Conservation (phyloP, 1,284 basidiomycete genomes). For the Golubevia pallescens region DNA sequence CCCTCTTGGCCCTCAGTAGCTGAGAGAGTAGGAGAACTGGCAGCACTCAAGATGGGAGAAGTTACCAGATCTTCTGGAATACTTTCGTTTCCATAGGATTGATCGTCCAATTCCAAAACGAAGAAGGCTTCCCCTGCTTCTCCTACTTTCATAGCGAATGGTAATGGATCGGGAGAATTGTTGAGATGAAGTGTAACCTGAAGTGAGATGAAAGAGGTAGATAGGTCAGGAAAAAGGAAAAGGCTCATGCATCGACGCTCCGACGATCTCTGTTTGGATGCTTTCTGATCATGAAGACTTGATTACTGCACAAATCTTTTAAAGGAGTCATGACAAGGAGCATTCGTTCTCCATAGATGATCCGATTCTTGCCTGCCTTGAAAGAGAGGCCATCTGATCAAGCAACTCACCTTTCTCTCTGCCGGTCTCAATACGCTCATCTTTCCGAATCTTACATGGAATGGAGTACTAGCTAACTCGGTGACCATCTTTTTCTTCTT, state of each 20-base stretch:
- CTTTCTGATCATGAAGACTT: neutral
- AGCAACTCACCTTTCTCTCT: slow-evolving; percentile 80
- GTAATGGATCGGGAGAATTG: slow-evolving; percentile 52
- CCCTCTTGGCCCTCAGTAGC: slow-evolving; percentile 5
- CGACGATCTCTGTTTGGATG: slow-evolving; percentile 6
- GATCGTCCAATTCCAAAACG: slow-evolving; percentile 54
- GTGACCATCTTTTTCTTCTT: slow-evolving; percentile 49
- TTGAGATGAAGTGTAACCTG: slow-evolving; percentile 48
- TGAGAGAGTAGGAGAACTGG: slow-evolving; percentile 7
- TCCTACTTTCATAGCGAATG: slow-evolving; percentile 63
- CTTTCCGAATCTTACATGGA: slow-evolving; percentile 98
- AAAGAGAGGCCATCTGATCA: neutral
- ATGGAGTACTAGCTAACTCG: slow-evolving; percentile 89
- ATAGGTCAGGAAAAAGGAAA: neutral
- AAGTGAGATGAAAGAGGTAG: neutral
- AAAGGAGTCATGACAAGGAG: no score
- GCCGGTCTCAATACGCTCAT: slow-evolving; percentile 91
- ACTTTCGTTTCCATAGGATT: slow-evolving; percentile 18
- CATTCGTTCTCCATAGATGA: neutral
- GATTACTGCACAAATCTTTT: no score
- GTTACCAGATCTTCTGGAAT: slow-evolving; percentile 59
- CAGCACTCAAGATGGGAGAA: slow-evolving; percentile 34
- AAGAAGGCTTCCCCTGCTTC: slow-evolving; percentile 62
- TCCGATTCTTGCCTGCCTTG: neutral
- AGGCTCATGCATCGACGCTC: neutral